A percentile compares a stretch with the other conserved stretches of the same genome.
phyloP scores from a whole-genome alignment of 371 early-diverging fungal genomes.

The Mucor irregularis region DNA sequence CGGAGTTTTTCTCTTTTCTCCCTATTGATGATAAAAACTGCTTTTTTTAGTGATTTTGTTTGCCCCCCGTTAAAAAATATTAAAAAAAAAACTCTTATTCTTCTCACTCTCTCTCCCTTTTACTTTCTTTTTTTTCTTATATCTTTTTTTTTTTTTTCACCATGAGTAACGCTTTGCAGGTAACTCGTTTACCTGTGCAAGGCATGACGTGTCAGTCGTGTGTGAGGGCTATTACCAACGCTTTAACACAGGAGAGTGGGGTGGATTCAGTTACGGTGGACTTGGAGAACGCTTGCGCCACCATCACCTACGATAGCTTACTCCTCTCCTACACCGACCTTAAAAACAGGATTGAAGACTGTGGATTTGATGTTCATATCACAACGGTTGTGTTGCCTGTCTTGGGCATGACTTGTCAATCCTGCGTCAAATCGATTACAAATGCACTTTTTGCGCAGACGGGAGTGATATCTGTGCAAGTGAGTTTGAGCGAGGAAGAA shows the following conservation, averaged over 20 bases:
- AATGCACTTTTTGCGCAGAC: conserved; percentile 30
- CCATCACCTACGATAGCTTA: conserved; percentile 31
- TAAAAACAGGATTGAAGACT: conserved; percentile 39
- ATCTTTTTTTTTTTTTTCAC: not conserved
- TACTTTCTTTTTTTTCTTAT: not conserved
- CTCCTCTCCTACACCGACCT: conserved; percentile 6
- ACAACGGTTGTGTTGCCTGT: conserved; percentile 39
- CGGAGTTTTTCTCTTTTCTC: no score
- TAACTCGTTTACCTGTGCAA: conserved; percentile 35
- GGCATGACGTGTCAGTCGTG: conserved; percentile 74
- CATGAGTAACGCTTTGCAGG: not conserved
- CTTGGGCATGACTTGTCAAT: conserved; percentile 80
- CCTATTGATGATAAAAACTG: no score
- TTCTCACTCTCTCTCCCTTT: no score
- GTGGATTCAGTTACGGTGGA: conserved; percentile 38
- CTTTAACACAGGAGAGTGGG: conserved; percentile 30
- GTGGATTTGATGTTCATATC: conserved; percentile 29
- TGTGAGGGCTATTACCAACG: conserved; percentile 44
- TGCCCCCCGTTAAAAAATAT: no score
- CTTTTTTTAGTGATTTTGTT: no score
- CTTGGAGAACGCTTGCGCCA: conserved; percentile 35
- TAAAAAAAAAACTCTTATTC: no score
- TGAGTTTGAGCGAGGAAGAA: conserved; percentile 54
- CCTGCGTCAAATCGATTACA: conserved; percentile 69
- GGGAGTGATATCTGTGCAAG: conserved; percentile 20